Evolutionary conservation across 768 basidiomycete species (phyloP).

Genomic region (Chalciporus pseudorubinellus): DNA sequence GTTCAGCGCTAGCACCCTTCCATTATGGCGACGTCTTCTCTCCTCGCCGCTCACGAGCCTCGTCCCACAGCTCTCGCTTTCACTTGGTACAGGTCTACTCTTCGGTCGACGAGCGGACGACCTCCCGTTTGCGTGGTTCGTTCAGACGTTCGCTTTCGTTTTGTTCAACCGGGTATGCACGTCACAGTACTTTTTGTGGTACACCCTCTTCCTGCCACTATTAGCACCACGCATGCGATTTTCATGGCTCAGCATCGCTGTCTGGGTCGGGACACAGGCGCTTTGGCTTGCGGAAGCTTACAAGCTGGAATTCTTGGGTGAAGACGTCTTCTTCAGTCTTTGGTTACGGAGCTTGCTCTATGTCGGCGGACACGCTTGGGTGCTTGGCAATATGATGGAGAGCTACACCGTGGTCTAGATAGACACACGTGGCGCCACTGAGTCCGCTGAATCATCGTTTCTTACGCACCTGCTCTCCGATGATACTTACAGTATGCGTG

Average conservation of each 20-base stretch:
- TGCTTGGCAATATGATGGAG: slow-evolving; percentile 63
- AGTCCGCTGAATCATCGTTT: background rate
- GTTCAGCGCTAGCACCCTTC: slow-evolving; percentile 14
- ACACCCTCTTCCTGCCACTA: slow-evolving; percentile 82
- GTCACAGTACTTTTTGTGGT: slow-evolving; percentile 98
- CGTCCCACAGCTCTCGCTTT: slow-evolving; percentile 74
- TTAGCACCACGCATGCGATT: slow-evolving; percentile 67
- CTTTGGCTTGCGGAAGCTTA: slow-evolving; percentile 93
- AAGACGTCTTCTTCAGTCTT: slow-evolving; percentile 65
- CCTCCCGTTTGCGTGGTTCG: slow-evolving; percentile 82
- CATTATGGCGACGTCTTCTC: slow-evolving; percentile 43
- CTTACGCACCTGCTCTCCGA: background rate
- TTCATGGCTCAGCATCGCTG: slow-evolving; percentile 41
- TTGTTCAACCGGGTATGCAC: slow-evolving; percentile 99
- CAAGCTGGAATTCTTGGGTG: slow-evolving; percentile 82
- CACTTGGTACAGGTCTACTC: slow-evolving; percentile 69
- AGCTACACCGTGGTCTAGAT: slow-evolving; percentile 30
- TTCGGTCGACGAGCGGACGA: slow-evolving; percentile 59
- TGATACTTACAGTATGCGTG: background rate
- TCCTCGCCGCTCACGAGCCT: slow-evolving; percentile 81
- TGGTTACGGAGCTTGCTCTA: slow-evolving; percentile 82
- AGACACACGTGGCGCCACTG: background rate
- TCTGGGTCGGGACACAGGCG: slow-evolving; percentile 81
- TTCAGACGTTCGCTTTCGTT: slow-evolving; percentile 90
- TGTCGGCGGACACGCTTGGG: slow-evolving; percentile 76